Conservation (phyloP, 1,139 yeast species). For the Taphrina flavorubra region DNA sequence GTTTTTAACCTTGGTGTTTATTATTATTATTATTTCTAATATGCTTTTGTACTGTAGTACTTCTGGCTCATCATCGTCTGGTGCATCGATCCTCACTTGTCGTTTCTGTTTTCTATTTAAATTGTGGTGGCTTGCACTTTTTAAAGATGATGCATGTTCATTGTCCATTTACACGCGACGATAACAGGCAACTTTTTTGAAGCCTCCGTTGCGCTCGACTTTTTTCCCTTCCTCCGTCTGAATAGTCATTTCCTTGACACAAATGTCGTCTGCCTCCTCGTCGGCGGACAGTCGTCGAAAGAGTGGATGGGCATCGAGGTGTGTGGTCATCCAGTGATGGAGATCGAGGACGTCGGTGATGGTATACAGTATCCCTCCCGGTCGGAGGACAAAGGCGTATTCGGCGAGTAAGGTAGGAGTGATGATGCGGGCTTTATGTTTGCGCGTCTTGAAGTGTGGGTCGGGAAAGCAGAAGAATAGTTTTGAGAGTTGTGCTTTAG, state of each 20-base stretch:
- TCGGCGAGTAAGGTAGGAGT: constrained; percentile 87
- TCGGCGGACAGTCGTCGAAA: constrained; percentile 78
- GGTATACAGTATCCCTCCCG: constrained; percentile 88
- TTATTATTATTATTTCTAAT: neutral
- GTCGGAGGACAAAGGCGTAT: constrained; percentile 86
- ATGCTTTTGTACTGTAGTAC: constrained; percentile 12
- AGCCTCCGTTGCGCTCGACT: constrained; percentile 86
- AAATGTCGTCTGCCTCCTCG: constrained; percentile 78
- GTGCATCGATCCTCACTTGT: too few relatives aligned
- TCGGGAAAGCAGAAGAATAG: constrained; percentile 99
- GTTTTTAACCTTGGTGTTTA: too few relatives aligned
- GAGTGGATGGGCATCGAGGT: constrained; percentile 85
- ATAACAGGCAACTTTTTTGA: constrained; percentile 87
- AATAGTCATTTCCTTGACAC: constrained; percentile 84
- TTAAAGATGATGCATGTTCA: too few relatives aligned
- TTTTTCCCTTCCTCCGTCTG: constrained; percentile 98
- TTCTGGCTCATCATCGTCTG: too few relatives aligned
- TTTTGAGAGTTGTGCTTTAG: constrained; percentile 72
- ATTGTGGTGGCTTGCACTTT: too few relatives aligned
- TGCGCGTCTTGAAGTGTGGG: constrained; percentile 96
- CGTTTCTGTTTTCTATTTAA: too few relatives aligned
- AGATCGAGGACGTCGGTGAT: constrained; percentile 94
- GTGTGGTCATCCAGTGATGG: constrained; percentile 95
- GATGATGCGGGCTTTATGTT: constrained; percentile 94
- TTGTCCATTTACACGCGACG: constrained; percentile 56